Base-by-base conservation (phyloP, 805 yeast species). In the Yamadazyma endophytica region DNA sequence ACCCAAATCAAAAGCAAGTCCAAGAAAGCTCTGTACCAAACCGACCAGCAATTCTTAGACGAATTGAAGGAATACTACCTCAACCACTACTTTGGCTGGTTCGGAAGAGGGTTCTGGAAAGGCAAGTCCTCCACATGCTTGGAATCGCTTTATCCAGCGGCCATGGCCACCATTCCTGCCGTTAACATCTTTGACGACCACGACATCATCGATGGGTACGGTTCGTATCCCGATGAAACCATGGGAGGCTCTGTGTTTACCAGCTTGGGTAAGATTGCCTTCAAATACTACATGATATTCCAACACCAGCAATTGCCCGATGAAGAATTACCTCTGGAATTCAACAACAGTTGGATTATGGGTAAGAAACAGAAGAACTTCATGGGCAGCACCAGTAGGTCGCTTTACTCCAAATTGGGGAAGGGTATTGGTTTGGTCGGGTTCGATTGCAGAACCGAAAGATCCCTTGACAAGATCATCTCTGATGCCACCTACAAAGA, bases 161-260 rank as follows among this genome's bases (percentile, higher is more conserved):
- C 97, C 3, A 60, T 83, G 65, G 79, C 94, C 0, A 76, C 77
- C 28, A 89, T 90, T 40, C 97, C 98, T 5, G 73, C 82, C 21
- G 68, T 90, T 33, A 90, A 89, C 55, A 75, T 90, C 19, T 89
- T 65, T 59, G 98, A 90, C 56, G 98, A 90, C 55, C 98, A 90
- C 58, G 97, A 92, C 55, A 85, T 90, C 31, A 89, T 92, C 44
- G 98, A 90, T 52, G 98, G 97, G 2, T 90, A 77, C 59, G 98
- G 97, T 2, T 84, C 96, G 0, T 90, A 90, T 55, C 67, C 70
- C 29, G 83, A 87, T 43, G 35, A 56, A 1, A 85, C 95, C 20
- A 88, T 87, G 96, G 46, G 47, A 3, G 74, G 77, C 23, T 78
- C 76, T 1, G 73, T 85, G 6, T 85, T 90, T 52, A 53, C 58